phyloP scores from a whole-genome alignment of 768 basidiomycete genomes.

The Termitomyces eurrhizus region DNA sequence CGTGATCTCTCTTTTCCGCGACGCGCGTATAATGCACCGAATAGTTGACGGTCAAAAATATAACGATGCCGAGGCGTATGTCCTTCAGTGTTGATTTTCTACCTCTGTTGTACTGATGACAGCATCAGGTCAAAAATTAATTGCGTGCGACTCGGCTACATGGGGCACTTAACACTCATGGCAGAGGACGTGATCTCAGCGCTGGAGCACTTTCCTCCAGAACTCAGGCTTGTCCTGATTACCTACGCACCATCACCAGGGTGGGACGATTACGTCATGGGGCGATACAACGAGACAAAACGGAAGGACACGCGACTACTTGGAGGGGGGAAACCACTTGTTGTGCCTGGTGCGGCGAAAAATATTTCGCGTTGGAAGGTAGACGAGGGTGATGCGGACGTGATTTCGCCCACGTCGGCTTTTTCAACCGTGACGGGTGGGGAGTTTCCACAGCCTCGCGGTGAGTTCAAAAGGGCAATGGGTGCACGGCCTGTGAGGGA shows the following conservation, averaged over 20 bases:
- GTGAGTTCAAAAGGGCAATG: constrained; percentile 56
- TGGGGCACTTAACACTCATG: constrained; percentile 95
- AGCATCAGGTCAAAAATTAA: constrained; percentile 60
- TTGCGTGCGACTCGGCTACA: constrained; percentile 83
- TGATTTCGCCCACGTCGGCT: background rate
- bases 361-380: constrained; percentile 54
- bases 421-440: background rate
- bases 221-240: constrained; percentile 62
- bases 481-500: constrained; percentile 40
- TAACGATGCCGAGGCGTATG: constrained; percentile 76
- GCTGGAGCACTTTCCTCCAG: constrained; percentile 81
- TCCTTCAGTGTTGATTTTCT: constrained; percentile 6
- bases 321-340: constrained; percentile 80
- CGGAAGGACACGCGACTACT: constrained; percentile 73
- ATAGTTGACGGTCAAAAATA: constrained; percentile 82
- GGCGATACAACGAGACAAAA: constrained; percentile 84
- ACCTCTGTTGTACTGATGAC: background rate
- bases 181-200: constrained; percentile 92
- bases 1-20: constrained; percentile 79
- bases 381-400: constrained; percentile 54
- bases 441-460: constrained; percentile 29
- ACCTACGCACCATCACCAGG: constrained; percentile 67
- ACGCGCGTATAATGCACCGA: constrained; percentile 76
- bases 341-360: constrained; percentile 31
- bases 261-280: constrained; percentile 90